Percentiles rank a stretch among this genome's conserved stretches.
phyloP scores from a whole-genome alignment of 805 yeast species.

The Saturnispora sekii region DNA sequence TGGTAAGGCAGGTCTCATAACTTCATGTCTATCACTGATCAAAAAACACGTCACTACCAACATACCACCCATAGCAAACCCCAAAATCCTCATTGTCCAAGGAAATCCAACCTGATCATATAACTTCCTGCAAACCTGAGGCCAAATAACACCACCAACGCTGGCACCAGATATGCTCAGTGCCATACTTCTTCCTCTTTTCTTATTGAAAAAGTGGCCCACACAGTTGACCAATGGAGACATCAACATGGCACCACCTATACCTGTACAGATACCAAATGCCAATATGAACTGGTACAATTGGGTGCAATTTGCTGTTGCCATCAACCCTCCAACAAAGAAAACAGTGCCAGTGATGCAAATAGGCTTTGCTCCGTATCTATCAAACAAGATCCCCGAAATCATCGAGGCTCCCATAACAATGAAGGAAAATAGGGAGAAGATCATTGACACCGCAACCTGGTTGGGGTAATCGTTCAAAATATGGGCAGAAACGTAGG shows the following conservation, averaged over 20 bases:
- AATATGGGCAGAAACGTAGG: constrained; percentile 47
- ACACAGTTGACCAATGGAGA: constrained; percentile 39
- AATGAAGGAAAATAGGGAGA: constrained; percentile 41
- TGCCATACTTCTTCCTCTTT: constrained; percentile 41
- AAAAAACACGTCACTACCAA: constrained; percentile 25
- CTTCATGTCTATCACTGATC: constrained; percentile 23
- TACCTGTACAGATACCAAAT: constrained; percentile 37
- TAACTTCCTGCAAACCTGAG: constrained; percentile 41
- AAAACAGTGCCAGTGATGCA: constrained; percentile 29
- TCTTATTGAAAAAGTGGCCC: constrained; percentile 51
- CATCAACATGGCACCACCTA: constrained; percentile 38
- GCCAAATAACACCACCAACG: constrained; percentile 47
- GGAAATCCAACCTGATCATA: constrained; percentile 43
- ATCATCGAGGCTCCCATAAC: constrained; percentile 33
- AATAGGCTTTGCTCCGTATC: constrained; percentile 33
- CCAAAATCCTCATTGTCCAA: constrained; percentile 52
- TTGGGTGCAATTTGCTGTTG: constrained; percentile 34
- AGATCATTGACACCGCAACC: constrained; percentile 60
- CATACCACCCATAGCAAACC: constrained; percentile 38
- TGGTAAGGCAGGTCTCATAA: constrained; percentile 8
- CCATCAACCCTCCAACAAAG: constrained; percentile 32
- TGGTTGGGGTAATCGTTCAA: constrained; percentile 32
- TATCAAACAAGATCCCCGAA: constrained; percentile 38
- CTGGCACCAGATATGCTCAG: constrained; percentile 53
- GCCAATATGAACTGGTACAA: constrained; percentile 44